Evolutionary conservation across 1,139 yeast genomes (phyloP).

Genomic region (Suhomyces ambrosiae): DNA sequence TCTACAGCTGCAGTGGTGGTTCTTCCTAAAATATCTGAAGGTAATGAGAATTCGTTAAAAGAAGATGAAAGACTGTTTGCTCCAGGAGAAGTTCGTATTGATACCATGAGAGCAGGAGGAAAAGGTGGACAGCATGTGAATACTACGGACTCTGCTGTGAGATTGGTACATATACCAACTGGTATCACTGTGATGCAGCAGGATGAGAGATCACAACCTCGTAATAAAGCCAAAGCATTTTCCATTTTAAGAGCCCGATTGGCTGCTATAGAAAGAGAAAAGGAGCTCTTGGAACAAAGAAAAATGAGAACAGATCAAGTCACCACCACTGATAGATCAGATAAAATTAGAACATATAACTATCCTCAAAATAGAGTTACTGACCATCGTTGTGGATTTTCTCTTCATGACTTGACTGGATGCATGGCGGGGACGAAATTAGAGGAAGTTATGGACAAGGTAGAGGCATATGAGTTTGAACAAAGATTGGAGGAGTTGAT

Average conservation of each 20-base stretch:
- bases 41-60: constrained; percentile 56
- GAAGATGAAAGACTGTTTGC: constrained; percentile 75
- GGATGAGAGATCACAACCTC: constrained; percentile 93
- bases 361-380: constrained; percentile 91
- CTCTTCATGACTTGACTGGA: constrained; percentile 78
- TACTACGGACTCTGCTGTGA: constrained; percentile 95
- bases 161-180: constrained; percentile 89
- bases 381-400: constrained; percentile 86
- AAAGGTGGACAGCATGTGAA: constrained; percentile 99
- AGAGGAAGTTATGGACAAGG: constrained; percentile 45
- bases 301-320: constrained; percentile 80
- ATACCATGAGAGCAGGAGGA: constrained; percentile 96
- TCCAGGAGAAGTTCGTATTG: constrained; percentile 87
- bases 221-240: constrained; percentile 93
- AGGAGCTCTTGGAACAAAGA: constrained; percentile 65
- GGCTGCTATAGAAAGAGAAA: constrained; percentile 76
- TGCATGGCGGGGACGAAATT: constrained; percentile 73
- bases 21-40: constrained; percentile 72
- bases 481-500: constrained; percentile 24
- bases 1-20: constrained; percentile 96
- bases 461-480: constrained; percentile 27
- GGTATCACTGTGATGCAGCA: constrained; percentile 90
- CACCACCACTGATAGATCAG: constrained; percentile 84
- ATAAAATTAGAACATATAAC: constrained; percentile 91
- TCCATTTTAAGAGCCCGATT: constrained; percentile 77